A percentile compares a stretch with the other conserved stretches of the same genome.
Evolutionary conservation across 1,284 basidiomycete species (phyloP).

Genomic region (Amylostereum areolatum): DNA sequence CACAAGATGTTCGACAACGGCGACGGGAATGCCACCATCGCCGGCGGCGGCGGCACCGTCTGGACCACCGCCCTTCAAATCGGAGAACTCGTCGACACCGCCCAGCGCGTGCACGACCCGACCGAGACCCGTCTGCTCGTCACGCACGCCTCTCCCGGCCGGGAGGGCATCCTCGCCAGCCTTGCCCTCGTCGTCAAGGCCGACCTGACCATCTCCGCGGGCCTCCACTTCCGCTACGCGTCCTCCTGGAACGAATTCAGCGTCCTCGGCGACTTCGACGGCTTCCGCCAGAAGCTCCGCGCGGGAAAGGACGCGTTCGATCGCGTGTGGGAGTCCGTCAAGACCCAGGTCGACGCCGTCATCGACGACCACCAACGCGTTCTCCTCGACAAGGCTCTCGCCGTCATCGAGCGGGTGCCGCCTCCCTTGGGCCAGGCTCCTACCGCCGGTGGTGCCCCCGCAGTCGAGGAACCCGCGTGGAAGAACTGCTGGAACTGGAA

Average conservation of each 20-base stretch:
- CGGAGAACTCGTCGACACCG: slow-evolving; percentile 96
- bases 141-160: slow-evolving; percentile 88
- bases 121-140: slow-evolving; percentile 92
- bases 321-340: slow-evolving; percentile 92
- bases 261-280: slow-evolving; percentile 86
- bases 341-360: slow-evolving; percentile 85
- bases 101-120: slow-evolving; percentile 89
- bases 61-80: slow-evolving; percentile 98
- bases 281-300: slow-evolving; percentile 79
- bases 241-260: slow-evolving; percentile 97
- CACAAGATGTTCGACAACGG: slow-evolving; percentile 99
- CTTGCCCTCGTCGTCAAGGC: slow-evolving; percentile 89
- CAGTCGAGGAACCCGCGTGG: slow-evolving; percentile 83
- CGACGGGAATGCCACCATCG: slow-evolving; percentile 91
- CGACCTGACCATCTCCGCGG: slow-evolving; percentile 91
- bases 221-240: slow-evolving; percentile 96
- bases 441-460: slow-evolving; percentile 42
- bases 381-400: slow-evolving; percentile 85
- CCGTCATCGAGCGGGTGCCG: slow-evolving; percentile 79
- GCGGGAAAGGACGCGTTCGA: slow-evolving; percentile 81
- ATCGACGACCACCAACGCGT: slow-evolving; percentile 90
- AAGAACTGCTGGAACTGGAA: slow-evolving; percentile 99
- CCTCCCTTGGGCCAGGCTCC: slow-evolving; percentile 52
- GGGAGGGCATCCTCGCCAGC: slow-evolving; percentile 90
- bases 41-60: slow-evolving; percentile 97